Base-by-base conservation (phyloP, 208 protist genomes). In the Plasmodiophora brassicae region DNA sequence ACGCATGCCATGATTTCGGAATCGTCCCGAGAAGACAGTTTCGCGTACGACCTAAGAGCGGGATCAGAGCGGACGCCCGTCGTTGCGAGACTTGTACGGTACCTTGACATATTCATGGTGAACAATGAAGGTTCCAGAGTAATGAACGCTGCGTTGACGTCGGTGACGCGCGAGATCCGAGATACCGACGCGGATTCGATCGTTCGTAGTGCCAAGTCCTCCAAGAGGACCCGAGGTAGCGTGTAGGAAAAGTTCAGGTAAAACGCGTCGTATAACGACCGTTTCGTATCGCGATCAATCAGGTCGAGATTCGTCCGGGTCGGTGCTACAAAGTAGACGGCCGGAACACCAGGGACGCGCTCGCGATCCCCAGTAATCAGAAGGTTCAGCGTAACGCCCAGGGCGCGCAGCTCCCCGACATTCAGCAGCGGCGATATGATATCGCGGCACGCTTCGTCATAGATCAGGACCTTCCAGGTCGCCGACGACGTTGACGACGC, bases 311-410 rank as follows among this genome's bases (percentile, higher is more conserved):
- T 96, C 32, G 92, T 78, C 32, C 36, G 5, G 1, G 94, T 96
- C 50, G 95, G 95, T 41, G 88, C 65, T 1, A 95, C 90, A 86
- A 97, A 94, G 90, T 97, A 97, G 44, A 97, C 91, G 0, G 95
- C 95, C 0, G 95, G 93, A 8, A 93, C 94, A 87, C 96, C 95
- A 45, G 90, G 88, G 39, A 96, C 92, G 8, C 87, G 86, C 86
- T 97, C 92, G 28, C 94, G 65, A 0, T 95, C 93, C 5, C 87
- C 71, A 22, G 95, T 90, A 0, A 95, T 54, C 8, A 89, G 65
- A 25, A 95, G 54, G 86, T 94, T 85, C 28, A 96, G 89, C 36
- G 95, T 97, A 28, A 97, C 87, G 72, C 95, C 95, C n/a, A 93
- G 89, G 32, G 94, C 91, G 53, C 94, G 88, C 28, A 97, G 87